Evolutionary conservation across 2,329 filamentous ascomycete species (phyloP).

Genomic region (Monilinia fructicola): DNA sequence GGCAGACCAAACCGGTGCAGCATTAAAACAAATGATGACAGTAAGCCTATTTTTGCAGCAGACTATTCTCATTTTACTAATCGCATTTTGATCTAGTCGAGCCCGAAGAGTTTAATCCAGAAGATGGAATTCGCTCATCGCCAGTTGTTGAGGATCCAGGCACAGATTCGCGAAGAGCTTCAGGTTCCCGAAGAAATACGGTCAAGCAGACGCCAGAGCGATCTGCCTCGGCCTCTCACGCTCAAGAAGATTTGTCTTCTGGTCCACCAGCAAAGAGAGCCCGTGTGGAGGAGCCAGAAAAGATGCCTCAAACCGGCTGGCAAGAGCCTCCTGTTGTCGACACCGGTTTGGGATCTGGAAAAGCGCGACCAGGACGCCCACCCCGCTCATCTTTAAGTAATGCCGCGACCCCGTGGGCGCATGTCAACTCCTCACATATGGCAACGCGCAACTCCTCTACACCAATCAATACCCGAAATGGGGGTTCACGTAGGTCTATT

Average conservation of each 20-base stretch:
- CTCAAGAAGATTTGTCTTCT: slow-evolving; percentile 17
- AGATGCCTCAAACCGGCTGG: slow-evolving; percentile 32
- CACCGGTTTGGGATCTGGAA: slow-evolving; percentile 26
- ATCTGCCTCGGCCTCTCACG: not conserved
- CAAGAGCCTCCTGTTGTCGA: slow-evolving; percentile 38
- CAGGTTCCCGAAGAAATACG: slow-evolving; percentile 1
- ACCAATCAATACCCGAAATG: slow-evolving; percentile 15
- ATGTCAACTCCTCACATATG: slow-evolving; percentile 30
- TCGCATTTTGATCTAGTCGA: slow-evolving; percentile 6
- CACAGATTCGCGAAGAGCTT: not conserved
- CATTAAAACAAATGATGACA: slow-evolving; percentile 40
- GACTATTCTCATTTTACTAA: slow-evolving; percentile 9
- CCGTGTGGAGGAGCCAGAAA: slow-evolving; percentile 28
- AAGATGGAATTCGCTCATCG: slow-evolving; percentile 10
- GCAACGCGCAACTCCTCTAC: slow-evolving; percentile 22
- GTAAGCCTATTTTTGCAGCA: slow-evolving; percentile 27
- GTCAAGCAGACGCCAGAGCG: slow-evolving; percentile 16
- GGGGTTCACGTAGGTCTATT: slow-evolving; percentile 5
- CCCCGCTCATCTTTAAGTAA: slow-evolving; percentile 14
- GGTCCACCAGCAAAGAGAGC: slow-evolving; percentile 32
- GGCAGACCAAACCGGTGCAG: slow-evolving; percentile 39
- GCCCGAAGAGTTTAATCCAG: slow-evolving; percentile 13
- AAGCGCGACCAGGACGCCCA: slow-evolving; percentile 17
- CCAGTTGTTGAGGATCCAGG: not conserved
- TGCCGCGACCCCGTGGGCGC: slow-evolving; percentile 29